These are phyloP conservation scores for Colletotrichum karsti DNA, from an alignment of 2,329 filamentous ascomycete species.

Conservation along the genomic window DNA sequence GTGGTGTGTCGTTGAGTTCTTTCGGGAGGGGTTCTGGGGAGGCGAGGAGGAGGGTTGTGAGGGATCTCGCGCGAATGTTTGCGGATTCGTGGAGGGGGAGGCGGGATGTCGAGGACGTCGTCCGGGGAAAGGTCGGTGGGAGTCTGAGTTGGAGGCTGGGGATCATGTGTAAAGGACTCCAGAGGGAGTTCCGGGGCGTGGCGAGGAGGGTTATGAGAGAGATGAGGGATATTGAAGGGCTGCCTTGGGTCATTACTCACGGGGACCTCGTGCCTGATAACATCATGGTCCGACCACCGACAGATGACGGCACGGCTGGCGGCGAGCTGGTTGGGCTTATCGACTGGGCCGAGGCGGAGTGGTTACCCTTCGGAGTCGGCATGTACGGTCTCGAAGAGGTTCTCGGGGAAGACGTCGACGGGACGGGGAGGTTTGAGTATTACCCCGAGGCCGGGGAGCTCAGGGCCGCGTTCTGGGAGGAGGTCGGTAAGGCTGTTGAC, in stretches of 20 bases:
- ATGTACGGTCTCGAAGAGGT: slow-evolving; percentile 70
- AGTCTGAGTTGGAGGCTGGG: slow-evolving; percentile 50
- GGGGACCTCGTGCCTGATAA: slow-evolving; percentile 68
- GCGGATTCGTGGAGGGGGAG: slow-evolving; percentile 44
- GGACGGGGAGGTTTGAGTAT: slow-evolving; percentile 49
- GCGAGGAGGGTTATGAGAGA: slow-evolving; percentile 35
- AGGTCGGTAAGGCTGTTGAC: slow-evolving; percentile 43
- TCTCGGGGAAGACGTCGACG: slow-evolving; percentile 53
- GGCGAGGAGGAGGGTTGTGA: slow-evolving; percentile 42
- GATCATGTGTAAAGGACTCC: slow-evolving; percentile 44
- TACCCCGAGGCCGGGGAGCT: slow-evolving; percentile 51
- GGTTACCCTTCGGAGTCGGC: slow-evolving; percentile 65
- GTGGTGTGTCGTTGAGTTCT: slow-evolving; percentile 49
- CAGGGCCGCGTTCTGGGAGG: slow-evolving; percentile 59
- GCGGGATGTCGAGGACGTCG: background rate
- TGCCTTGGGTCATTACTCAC: slow-evolving; percentile 67
- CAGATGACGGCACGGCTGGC: slow-evolving; percentile 40
- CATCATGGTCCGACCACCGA: slow-evolving; percentile 55
- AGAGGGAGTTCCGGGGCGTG: slow-evolving; percentile 36
- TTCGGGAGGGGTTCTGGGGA: slow-evolving; percentile 32
- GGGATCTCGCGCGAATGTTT: slow-evolving; percentile 51
- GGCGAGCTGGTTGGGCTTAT: slow-evolving; percentile 62
- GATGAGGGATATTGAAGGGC: slow-evolving; percentile 44
- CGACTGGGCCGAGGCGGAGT: slow-evolving; percentile 73
- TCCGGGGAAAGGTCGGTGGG: slow-evolving; percentile 46